Base-by-base conservation (phyloP, 2,329 filamentous ascomycete genomes). In the Xylaria polymorpha region DNA sequence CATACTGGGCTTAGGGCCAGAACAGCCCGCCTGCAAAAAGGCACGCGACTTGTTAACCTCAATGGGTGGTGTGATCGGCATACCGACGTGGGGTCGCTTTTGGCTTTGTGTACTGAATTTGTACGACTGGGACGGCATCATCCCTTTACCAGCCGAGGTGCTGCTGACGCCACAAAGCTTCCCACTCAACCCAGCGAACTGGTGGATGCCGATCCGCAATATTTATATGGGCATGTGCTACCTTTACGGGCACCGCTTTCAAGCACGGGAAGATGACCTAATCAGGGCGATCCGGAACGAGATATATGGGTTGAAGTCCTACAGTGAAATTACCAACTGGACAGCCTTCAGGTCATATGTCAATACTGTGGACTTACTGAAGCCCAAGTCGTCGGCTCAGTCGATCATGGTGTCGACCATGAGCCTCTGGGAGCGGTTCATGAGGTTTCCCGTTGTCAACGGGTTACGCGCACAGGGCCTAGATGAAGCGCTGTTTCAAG, bases 51-150 rank as follows among this genome's bases (percentile, higher is more conserved):
- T 51, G 18, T 53, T 66, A n/a, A 22, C 9, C n/a, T 32, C 46
- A 3, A 60, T 66, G 63, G 63, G 63, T 37, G 56, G 63, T 9
- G 46, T 43, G 14, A 15, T 44, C 6, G 56, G 55, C 3, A 50
- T 66, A 46, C 63, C 63, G 25, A 66, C 56, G 7, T 66, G 63
- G 63, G 63, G 63, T 18, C 43, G 46, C 12, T 66, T 66, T 57
- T 66, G 56, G 56, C 55, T 66, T 6, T 66, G 63, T 25, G 39
- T 66, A 14, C 10, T 66, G 25, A 51, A 51, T 20, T 15, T 66
- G 25, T 66, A 66, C 46, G 25, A 61, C 10, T 66, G 63, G 63
- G 63, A 66, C 18, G 63, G 63, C n/a, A 60, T 66, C n/a, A n/a
- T 66, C 3, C 63, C 63, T 53, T 22, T 66, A n/a, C 55, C 56